Evolutionary conservation across 2,329 filamentous ascomycete species (phyloP).

Genomic region (Xylariaceae sp.): DNA sequence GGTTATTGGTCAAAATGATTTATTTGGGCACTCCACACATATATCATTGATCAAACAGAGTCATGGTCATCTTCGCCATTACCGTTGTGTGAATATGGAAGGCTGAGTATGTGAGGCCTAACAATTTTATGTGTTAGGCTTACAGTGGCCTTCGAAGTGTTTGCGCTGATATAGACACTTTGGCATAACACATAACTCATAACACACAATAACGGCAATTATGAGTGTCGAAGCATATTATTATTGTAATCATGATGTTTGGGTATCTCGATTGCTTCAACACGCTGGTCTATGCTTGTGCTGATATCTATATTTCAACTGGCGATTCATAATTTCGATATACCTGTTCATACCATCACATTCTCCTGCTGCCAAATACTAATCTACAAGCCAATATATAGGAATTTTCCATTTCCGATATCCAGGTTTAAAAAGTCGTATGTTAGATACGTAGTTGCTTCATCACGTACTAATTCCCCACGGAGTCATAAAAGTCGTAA

Average conservation of each 20-base stretch:
- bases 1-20: too few relatives aligned
- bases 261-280: constrained; percentile 15
- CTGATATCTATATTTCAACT: constrained; percentile 2
- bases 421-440: constrained; percentile 1
- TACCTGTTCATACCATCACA: background rate
- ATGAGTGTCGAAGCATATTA: background rate
- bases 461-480: background rate
- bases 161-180: too few relatives aligned
- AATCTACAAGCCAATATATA: constrained; percentile 4
- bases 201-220: too few relatives aligned
- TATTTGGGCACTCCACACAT: too few relatives aligned
- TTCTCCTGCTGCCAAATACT: constrained; percentile 3
- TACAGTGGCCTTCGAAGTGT: too few relatives aligned
- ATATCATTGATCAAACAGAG: too few relatives aligned
- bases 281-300: constrained; percentile 4
- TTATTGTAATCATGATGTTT: constrained; percentile 7
- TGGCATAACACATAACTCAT: too few relatives aligned
- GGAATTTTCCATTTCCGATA: constrained; percentile 3
- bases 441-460: background rate
- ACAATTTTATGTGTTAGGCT: too few relatives aligned
- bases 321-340: background rate
- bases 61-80: too few relatives aligned
- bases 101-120: too few relatives aligned
- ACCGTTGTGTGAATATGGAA: too few relatives aligned
- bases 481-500: background rate